Base-by-base conservation (phyloP, 1,284 basidiomycete species). In the Rhodotorula mucilaginosa region DNA sequence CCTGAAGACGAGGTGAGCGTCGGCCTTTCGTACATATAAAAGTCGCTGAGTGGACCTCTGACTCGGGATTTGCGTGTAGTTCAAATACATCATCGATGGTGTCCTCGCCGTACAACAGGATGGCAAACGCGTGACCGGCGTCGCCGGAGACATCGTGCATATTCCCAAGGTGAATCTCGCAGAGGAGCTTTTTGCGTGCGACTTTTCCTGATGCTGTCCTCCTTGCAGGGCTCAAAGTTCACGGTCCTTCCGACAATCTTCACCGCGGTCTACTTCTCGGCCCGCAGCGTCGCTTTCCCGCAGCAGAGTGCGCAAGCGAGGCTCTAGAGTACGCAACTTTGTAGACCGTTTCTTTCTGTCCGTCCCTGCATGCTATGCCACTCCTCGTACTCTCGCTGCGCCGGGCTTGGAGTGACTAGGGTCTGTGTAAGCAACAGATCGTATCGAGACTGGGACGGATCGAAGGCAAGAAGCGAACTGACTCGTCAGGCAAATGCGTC, bases 71-170 rank as follows among this genome's bases (percentile, higher is more conserved):
- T 13, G 12, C 54, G 23, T 52, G 8, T 23, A 62, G 61, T 62
- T 52, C 61, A 62, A 62, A 34, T 62, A 62, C 34, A 26, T 62
- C 15, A 62, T 31, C 19, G 61, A 62, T 16, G 61, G 61, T 21
- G 61, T 52, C 31, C 26, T 62, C 8, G 48, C 49, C 6, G 34
- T 62, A 5, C 13, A 51, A 23, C 31, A 62, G 34, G 46, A 39
- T 34, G 61, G 61, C 2, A 5, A 62, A 12, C 2, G 15, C 5
- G 12, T 62, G 10, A 23, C 31, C 8, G 61, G 49, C 0, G 15
- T n/a, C 6, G 49, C 31, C 6, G 61, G 61, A 31, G 61, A 62
- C 49, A 18, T 62, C 21, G 34, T 62, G 13, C 34, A 62, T 49
- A 62, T 62, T n/a, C 61, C 61, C 23, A 44, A 39, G 31, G 61